These are phyloP conservation scores for Tinospora cordifolia DNA, from an alignment of 164 flowering plant species.

Conservation along the genomic window DNA sequence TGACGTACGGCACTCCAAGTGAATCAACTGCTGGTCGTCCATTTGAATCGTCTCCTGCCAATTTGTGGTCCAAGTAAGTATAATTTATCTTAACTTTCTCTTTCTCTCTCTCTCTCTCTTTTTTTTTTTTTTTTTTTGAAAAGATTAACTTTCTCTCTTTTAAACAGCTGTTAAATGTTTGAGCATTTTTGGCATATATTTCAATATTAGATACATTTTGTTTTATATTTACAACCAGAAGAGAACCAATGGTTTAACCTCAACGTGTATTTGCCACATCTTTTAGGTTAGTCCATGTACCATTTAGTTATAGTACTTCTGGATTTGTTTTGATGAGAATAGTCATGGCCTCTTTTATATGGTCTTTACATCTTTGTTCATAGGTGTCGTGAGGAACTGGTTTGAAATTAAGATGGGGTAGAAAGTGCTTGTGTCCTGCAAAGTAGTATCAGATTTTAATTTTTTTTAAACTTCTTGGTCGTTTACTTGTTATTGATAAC, in stretches of 20 bases:
- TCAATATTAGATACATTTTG: neutral
- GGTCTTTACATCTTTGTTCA: too few species aligned
- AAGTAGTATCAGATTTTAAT: too few species aligned
- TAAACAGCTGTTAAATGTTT: neutral
- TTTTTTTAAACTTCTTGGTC: neutral
- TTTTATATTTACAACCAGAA: neutral
- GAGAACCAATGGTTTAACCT: neutral
- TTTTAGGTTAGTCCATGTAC: neutral
- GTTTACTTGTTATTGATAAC: neutral
- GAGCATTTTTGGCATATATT: neutral
- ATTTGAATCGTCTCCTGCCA: constrained; percentile 42
- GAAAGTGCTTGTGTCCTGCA: too few species aligned
- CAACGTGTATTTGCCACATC: neutral
- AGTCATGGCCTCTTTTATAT: neutral
- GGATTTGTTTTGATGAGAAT: too few species aligned
- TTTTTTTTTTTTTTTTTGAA: too few species aligned
- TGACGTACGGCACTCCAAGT: constrained; percentile 40
- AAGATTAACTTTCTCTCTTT: neutral
- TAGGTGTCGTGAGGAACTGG: too few species aligned
- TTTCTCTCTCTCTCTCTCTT: too few species aligned
- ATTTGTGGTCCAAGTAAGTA: constrained; percentile 72
- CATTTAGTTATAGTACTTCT: too few species aligned
- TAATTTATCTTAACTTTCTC: neutral
- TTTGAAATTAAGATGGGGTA: too few species aligned
- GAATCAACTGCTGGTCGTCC: constrained; percentile 32